phyloP scores from a whole-genome alignment of 75 land plant genomes.

The Cryptomeria japonica region DNA sequence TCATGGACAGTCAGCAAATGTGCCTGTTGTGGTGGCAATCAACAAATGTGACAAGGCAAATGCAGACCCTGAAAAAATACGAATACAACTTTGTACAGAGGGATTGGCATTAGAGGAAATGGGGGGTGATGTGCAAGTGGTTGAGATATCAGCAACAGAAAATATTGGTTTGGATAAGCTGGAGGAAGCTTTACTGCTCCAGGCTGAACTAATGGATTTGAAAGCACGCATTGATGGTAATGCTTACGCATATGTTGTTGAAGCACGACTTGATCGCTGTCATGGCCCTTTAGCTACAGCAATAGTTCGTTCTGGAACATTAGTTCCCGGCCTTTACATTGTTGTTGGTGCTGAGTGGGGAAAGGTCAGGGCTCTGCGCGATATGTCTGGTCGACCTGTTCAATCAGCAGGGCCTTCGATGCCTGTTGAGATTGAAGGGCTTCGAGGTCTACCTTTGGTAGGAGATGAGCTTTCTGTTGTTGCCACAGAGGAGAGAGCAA shows the following conservation, averaged over 20 bases:
- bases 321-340: conserved; percentile 68
- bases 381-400: conserved; percentile 52
- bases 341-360: conserved; percentile 98
- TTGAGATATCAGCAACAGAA: conserved; percentile 77
- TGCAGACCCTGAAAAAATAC: conserved; percentile 83
- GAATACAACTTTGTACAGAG: conserved; percentile 72
- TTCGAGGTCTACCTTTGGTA: conserved; percentile 89
- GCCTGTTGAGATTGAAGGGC: conserved; percentile 93
- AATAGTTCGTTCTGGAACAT: conserved; percentile 81
- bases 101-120: conserved; percentile 84
- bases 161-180: conserved; percentile 76
- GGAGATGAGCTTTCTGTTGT: conserved; percentile 93
- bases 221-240: conserved; percentile 76
- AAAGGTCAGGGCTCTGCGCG: conserved; percentile 73
- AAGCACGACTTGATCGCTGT: conserved; percentile 91
- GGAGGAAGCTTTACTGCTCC: conserved; percentile 89
- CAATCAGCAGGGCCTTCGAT: conserved; percentile 66
- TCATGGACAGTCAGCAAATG: conserved; percentile 86
- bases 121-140: conserved; percentile 95
- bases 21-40: conserved; percentile 95
- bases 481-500: conserved; percentile 86
- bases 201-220: conserved; percentile 94
- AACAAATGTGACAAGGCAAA: conserved; percentile 91
- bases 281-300: conserved; percentile 92
- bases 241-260: conserved; percentile 97